Conservation (phyloP, 352 stramenopile genomes). For the Phytopythium litorale region DNA sequence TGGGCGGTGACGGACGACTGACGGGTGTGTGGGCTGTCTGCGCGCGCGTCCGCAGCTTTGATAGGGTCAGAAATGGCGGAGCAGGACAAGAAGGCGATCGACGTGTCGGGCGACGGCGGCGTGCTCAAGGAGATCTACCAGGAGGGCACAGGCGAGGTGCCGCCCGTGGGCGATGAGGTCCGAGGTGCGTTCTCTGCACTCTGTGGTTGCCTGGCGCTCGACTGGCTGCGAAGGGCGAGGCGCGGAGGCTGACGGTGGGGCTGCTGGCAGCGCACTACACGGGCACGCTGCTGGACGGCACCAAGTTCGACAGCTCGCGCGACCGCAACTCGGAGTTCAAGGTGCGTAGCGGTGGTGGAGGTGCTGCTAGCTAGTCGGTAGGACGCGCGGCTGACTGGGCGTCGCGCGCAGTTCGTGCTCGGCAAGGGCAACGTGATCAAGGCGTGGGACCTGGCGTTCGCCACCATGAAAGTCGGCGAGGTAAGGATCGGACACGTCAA, state of each 20-base stretch:
- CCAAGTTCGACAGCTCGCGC: slow-evolving; percentile 94
- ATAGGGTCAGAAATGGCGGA: slow-evolving; percentile 23
- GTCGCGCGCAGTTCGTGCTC: slow-evolving; percentile 57
- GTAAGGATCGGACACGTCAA: slow-evolving; percentile 12
- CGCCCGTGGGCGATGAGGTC: slow-evolving; percentile 78
- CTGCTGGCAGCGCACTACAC: slow-evolving; percentile 90
- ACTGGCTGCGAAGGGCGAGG: background rate
- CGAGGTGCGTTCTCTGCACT: slow-evolving; percentile 35
- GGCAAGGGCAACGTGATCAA: slow-evolving; percentile 90
- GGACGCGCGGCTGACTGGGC: background rate
- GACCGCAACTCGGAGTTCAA: slow-evolving; percentile 87
- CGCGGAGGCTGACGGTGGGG: slow-evolving; percentile 1
- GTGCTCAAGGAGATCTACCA: slow-evolving; percentile 91
- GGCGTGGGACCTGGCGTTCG: slow-evolving; percentile 85
- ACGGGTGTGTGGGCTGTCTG: background rate
- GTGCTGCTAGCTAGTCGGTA: background rate
- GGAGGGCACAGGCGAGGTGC: slow-evolving; percentile 82
- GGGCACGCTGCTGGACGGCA: slow-evolving; percentile 91
- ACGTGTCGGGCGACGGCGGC: slow-evolving; percentile 87
- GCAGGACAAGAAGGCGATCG: slow-evolving; percentile 37
- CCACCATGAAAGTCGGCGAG: slow-evolving; percentile 95
- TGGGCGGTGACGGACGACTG: background rate
- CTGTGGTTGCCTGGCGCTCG: too few species aligned
- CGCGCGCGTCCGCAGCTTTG: background rate
- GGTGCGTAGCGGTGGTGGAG: slow-evolving; percentile 14